Percentiles rank a stretch among this genome's conserved stretches.
These are phyloP conservation scores for Nidula microcarpa DNA, from an alignment of 768 basidiomycete species.

Conservation along the genomic window DNA sequence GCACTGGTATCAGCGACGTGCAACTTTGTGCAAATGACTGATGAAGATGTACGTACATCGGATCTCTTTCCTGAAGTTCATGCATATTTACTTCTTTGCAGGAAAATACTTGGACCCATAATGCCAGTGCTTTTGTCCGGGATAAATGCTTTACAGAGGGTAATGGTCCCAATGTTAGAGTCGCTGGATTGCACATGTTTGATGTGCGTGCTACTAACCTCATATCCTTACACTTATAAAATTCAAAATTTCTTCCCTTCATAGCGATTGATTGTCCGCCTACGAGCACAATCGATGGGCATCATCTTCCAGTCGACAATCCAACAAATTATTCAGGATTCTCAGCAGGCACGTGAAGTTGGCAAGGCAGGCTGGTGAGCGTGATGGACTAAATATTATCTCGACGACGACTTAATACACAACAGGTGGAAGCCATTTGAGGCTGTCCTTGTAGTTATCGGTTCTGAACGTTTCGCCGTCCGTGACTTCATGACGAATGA, in stretches of 20 bases:
- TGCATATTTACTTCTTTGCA: slow-evolving; percentile 22
- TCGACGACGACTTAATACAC: background rate
- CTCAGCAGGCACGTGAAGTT: slow-evolving; percentile 49
- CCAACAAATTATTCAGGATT: slow-evolving; percentile 52
- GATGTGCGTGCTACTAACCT: slow-evolving; percentile 37
- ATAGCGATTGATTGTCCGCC: slow-evolving; percentile 57
- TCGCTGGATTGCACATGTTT: slow-evolving; percentile 82
- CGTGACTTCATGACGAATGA: slow-evolving; percentile 78
- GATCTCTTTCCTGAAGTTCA: background rate
- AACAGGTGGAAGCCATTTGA: slow-evolving; percentile 91
- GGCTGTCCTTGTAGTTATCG: slow-evolving; percentile 76
- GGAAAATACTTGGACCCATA: slow-evolving; percentile 89
- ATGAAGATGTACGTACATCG: slow-evolving; percentile 67
- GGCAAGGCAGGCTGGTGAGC: slow-evolving; percentile 64
- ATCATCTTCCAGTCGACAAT: slow-evolving; percentile 45
- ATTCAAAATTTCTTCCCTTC: no score
- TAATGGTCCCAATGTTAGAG: slow-evolving; percentile 64
- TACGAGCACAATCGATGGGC: slow-evolving; percentile 47
- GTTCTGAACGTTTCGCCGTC: slow-evolving; percentile 75
- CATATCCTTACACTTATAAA: slow-evolving; percentile 4
- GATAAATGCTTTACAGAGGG: slow-evolving; percentile 87
- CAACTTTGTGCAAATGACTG: slow-evolving; percentile 81
- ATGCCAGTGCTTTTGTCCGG: slow-evolving; percentile 89
- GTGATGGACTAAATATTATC: no score
- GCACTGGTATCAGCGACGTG: slow-evolving; percentile 55